A percentile compares a stretch with the other conserved stretches of the same genome.
phyloP scores from a whole-genome alignment of 768 basidiomycete species.

The Mycena latifolia region DNA sequence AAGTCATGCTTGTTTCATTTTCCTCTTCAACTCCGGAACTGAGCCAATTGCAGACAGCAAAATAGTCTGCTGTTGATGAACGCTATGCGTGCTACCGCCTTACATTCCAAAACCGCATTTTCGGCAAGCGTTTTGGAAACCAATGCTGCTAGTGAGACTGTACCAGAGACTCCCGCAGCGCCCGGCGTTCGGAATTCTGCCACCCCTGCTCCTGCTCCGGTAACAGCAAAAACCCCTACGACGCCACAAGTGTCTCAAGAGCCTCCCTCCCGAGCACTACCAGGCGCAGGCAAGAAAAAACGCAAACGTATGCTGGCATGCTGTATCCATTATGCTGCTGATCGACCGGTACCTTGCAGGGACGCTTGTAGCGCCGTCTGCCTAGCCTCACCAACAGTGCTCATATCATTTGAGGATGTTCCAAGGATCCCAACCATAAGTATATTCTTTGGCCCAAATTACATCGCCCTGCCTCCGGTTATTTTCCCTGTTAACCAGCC shows the following conservation, averaged over 20 bases:
- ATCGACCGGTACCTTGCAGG: conserved; percentile 42
- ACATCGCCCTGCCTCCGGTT: conserved; percentile 71
- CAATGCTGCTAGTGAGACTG: conserved; percentile 42
- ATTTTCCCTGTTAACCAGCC: conserved; percentile 86
- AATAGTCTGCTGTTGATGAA: conserved; percentile 78
- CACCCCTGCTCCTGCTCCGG: conserved; percentile 38
- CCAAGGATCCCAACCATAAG: background rate
- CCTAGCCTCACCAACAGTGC: background rate
- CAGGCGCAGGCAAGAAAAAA: conserved; percentile 77
- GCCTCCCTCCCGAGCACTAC: conserved; percentile 56
- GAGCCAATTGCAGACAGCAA: conserved; percentile 60
- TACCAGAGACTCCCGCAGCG: conserved; percentile 32
- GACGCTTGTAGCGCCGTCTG: conserved; percentile 38
- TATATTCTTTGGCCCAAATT: conserved; percentile 27
- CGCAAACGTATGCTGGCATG: conserved; percentile 72
- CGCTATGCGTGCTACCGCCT: conserved; percentile 85
- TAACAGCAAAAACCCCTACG: conserved; percentile 47
- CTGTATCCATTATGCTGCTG: conserved; percentile 4
- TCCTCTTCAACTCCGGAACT: conserved; percentile 50
- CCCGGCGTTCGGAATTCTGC: conserved; percentile 33
- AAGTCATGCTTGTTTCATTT: conserved; percentile 10
- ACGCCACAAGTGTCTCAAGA: conserved; percentile 56
- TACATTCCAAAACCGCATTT: conserved; percentile 71
- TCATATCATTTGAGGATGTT: background rate
- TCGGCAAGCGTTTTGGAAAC: conserved; percentile 51